Percentiles rank a stretch among this genome's conserved stretches.
Conservation (phyloP, 2,329 filamentous ascomycete genomes). For the Apiospora marii region DNA sequence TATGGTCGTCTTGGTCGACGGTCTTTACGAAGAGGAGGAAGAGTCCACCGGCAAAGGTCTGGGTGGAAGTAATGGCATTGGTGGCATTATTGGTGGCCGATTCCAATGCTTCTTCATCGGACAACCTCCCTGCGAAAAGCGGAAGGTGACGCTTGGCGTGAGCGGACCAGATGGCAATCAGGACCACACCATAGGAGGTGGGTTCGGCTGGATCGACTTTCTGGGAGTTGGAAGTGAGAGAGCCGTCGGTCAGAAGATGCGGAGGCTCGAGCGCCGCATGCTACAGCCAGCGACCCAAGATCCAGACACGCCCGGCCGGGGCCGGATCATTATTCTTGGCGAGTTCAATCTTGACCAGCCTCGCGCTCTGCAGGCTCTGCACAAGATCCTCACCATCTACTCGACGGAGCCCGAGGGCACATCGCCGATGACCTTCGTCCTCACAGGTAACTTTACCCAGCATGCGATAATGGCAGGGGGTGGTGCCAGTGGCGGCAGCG, state of each 20-base stretch:
- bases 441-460: constrained; percentile 84
- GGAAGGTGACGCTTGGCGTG: constrained; percentile 79
- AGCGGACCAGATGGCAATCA: constrained; percentile 64
- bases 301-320: constrained; percentile 48
- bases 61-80: constrained; percentile 81
- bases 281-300: constrained; percentile 52
- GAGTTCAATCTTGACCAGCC: constrained; percentile 89
- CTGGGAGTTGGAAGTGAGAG: constrained; percentile 90
- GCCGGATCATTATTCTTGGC: constrained; percentile 77
- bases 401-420: constrained; percentile 68
- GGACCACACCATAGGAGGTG: constrained; percentile 73
- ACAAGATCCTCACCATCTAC: constrained; percentile 80
- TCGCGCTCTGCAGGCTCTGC: constrained; percentile 80
- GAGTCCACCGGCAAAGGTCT: constrained; percentile 72
- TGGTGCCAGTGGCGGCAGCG: constrained; percentile 78
- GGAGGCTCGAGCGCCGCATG: constrained; percentile 76
- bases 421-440: constrained; percentile 79
- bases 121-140: constrained; percentile 88
- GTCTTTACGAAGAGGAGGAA: constrained; percentile 95
- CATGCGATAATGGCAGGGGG: constrained; percentile 72
- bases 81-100: constrained; percentile 88
- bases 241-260: constrained; percentile 83
- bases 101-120: constrained; percentile 92
- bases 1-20: constrained; percentile 95
- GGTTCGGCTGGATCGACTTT: constrained; percentile 98